Percentiles rank a stretch among this genome's conserved stretches.
Evolutionary conservation across 331 rosid species (phyloP).

Genomic region (Rosa hybrid): DNA sequence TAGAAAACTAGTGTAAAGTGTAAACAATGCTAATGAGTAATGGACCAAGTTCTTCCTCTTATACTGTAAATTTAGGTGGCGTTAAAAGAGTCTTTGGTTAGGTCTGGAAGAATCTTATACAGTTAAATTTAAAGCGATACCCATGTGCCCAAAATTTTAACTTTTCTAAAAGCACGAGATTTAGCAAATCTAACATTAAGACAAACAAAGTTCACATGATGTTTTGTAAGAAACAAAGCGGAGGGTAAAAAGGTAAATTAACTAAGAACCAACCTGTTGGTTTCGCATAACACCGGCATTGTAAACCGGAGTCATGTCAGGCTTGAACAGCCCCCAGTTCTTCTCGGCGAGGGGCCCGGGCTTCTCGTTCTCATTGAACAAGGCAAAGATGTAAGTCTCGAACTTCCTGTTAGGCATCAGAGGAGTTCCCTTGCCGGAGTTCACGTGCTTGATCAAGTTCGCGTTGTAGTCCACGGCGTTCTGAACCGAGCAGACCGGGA

Average conservation of each 20-base stretch:
- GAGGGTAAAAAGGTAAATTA: background rate
- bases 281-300: conserved; percentile 53
- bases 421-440: conserved; percentile 66
- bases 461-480: conserved; percentile 57
- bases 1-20: background rate
- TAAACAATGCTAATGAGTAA: background rate
- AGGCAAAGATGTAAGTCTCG: conserved; percentile 63
- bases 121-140: background rate
- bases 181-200: background rate
- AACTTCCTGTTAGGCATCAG: conserved; percentile 81
- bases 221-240: background rate
- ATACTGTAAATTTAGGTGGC: background rate
- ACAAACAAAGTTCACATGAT: background rate
- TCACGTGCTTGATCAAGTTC: conserved; percentile 53
- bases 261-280: conserved; percentile 37
- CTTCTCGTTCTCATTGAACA: conserved; percentile 83
- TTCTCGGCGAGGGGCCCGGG: conserved; percentile 86
- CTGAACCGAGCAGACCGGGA: conserved; percentile 55
- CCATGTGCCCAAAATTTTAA: background rate
- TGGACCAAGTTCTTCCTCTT: background rate
- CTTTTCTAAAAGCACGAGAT: background rate
- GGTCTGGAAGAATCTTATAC: background rate
- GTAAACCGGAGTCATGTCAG: conserved; percentile 80
- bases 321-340: conserved; percentile 78
- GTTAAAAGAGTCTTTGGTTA: background rate